Base-by-base conservation (phyloP, 345 rosid species). In the Populus alba region DNA sequence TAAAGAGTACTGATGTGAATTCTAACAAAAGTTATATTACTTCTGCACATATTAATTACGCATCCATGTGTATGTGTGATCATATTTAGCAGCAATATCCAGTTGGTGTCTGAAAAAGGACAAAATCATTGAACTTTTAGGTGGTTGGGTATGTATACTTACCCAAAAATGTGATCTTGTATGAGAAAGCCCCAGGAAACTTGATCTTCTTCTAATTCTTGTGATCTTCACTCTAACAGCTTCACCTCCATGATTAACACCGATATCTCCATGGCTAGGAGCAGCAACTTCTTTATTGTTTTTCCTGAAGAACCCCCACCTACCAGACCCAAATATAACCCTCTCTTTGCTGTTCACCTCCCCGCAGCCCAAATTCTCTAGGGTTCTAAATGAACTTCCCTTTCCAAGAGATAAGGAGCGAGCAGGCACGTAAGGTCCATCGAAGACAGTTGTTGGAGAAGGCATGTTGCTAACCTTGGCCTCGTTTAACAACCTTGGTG, bases 391-490 rank as follows among this genome's bases (percentile, higher is more conserved):
- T 27, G 59, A 53, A 18, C 59, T 0, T 18, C 59, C 23, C 18
- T 18, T 53, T 53, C 10, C 59, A 6, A 53, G 59, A 53, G 59
- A 53, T 0, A 20, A 53, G n/a, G 59, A 53, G 7, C 23, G 59
- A 20, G 27, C 27, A 27, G 59, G 3, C 3, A 18, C 59, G n/a
- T 84, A 68, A 29, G 96, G 94, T 27, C 92, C 90, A 11, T 90
- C 95, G 38, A 87, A 81, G 12, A 88, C 90, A 16, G 89, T 86
- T 0, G 88, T 86, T 15, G 94, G 97, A 47, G 97, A 88, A 5
- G 91, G 81, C 33, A 73, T 47, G 57, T 66, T 71, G n/a, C 71
- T 25, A 20, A 80, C 77, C 33, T 75, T 84, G 13, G 85, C 82
- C 72, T 83, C 86, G 0, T 76, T 74, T 37, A 86, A 70, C 70